Evolutionary conservation across 176 grass and related monocot genomes (phyloP).

Genomic region (Zoysia pacifica): DNA sequence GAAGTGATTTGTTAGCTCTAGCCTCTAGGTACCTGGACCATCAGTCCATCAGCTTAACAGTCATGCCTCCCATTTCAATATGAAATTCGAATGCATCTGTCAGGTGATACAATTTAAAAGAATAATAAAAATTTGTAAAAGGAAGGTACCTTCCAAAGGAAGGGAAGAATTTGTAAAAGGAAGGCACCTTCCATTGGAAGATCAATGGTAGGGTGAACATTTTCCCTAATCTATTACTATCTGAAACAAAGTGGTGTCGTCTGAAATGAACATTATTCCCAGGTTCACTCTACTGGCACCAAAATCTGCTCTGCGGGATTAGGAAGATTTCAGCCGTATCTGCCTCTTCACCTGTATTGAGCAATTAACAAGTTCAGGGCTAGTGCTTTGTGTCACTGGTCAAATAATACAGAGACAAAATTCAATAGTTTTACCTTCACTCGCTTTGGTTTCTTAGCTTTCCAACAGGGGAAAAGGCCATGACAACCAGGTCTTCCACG

Average conservation of each 20-base stretch:
- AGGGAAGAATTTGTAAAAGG: too few species aligned
- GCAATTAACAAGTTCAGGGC: neutral
- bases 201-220: neutral
- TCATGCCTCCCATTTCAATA: neutral
- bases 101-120: neutral
- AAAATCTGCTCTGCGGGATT: neutral
- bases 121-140: neutral
- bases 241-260: neutral
- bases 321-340: constrained; percentile 35
- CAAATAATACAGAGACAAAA: constrained; percentile 19
- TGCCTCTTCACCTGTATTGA: constrained; percentile 56
- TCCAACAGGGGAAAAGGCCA: constrained; percentile 77
- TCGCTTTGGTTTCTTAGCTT: constrained; percentile 41
- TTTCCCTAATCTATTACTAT: neutral
- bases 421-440: constrained; percentile 48
- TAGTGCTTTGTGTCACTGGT: neutral
- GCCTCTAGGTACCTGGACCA: neutral
- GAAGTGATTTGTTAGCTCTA: neutral
- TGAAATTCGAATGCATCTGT: neutral
- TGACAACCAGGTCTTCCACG: constrained; percentile 56
- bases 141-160: neutral
- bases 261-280: neutral
- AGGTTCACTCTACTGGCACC: neutral
- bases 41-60: neutral
- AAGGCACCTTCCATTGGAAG: neutral